Base-by-base conservation (phyloP, 768 basidiomycete genomes). In the Tylopilus balloui region DNA sequence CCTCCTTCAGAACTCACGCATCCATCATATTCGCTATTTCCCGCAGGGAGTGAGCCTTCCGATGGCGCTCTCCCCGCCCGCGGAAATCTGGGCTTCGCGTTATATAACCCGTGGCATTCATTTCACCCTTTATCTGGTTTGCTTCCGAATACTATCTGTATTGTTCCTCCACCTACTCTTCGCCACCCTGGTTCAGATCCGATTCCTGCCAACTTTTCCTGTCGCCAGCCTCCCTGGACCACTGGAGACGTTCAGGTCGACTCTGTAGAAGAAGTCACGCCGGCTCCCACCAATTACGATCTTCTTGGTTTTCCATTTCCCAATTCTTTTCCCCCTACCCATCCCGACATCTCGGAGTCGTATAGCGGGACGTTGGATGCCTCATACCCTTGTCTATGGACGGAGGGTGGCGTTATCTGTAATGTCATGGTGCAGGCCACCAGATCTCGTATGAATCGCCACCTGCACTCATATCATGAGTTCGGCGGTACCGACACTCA, bases 381-480 rank as follows among this genome's bases (percentile, higher is more conserved):
- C 21, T 54, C 40, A 15, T 42, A 49, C 40, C 60, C 56, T 31
- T 65, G 61, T 36, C 47, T 38, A 24, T 63, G 61, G 62, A 50
- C 42, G 36, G 44, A 56, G 43, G 35, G 23, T 36, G 54, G 47
- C 23, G 20, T 37, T 12, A 12, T 17, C 32, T 63, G 61, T 36
- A 51, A 51, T 11, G 32, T 43, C 28, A 47, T 45, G 54, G 63
- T 63, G 21, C 50, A 47, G 35, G 61, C 56, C 31, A 62, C 53
- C 4, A 62, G 61, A 48, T 49, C 60, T 12, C 37, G 54, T 6
- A 51, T 63, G 59, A 63, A 64, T 47, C 61, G 63, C 15, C 61
- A 63, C 45, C 36, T 64, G 40, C 61, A 62, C 28, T 36, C 52
- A 15, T 25, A 38, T n/a, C 62, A 65, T 29, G 57, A 52, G 11